Evolutionary conservation across 2,329 filamentous ascomycete genomes (phyloP), one percentile per base, ranked within the genome.

Genomic region (Aureobasidium sp.): DNA sequence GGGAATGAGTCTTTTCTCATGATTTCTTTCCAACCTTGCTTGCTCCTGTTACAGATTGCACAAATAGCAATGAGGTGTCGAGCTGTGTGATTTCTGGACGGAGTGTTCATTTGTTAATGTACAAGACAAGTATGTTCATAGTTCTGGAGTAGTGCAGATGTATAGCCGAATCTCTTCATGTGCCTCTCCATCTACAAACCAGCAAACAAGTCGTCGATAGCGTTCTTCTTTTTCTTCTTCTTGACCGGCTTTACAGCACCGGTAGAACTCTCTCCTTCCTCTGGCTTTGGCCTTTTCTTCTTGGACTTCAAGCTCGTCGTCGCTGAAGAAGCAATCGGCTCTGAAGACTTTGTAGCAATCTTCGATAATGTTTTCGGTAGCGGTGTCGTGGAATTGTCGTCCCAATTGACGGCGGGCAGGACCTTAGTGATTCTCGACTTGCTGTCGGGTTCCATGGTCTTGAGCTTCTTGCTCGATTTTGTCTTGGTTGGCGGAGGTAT

Each of bases 131-230:
- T 13, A 6, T 25, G 21, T 27, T 44, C 1, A 3, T 13, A 44
- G 41, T 10, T 25, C 9, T 27, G 2, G 14, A 44, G 21, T 44
- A 13, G 10, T 25, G 34, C 34, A 37, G 13, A 37, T 37, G 34
- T 37, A 37, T 11, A 5, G 13, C 13, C 34, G 34, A 37, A 14
- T 3, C 13, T 8, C 21, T 16, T 16, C 10, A 13, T 21, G 9
- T 9, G 9, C 3, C 5, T 48, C 10, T n/a, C n/a, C n/a, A 2
- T n/a, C 47, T 47, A 81, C 45, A 82, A 72, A 10, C 81, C 81
- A 58, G 79, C 81, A 69, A 94, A 94, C 29, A 93, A 73, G 69
- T 86, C 85, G 64, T 91, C 89, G 61, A 93, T 88, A 45, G 83
- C 87, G 70, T 91, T 84, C 6, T 78, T 77, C 41, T 77, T 81